A percentile compares a stretch with the other conserved stretches of the same genome.
phyloP scores from a whole-genome alignment of 1,139 yeast species.

The Blastobotrys aristatus region DNA sequence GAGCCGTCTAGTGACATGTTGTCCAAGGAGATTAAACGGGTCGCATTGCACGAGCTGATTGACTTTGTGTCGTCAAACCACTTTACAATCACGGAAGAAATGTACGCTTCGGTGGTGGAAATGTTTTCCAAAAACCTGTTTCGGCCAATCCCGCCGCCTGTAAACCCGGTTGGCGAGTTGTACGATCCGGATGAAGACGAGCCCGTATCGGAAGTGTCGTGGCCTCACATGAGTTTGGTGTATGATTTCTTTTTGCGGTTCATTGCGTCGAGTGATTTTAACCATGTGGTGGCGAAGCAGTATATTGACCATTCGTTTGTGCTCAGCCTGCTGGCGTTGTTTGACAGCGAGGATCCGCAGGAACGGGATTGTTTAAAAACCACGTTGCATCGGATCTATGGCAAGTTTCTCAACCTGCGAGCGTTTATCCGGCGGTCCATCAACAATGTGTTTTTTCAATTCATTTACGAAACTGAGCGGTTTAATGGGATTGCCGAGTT shows the following conservation, averaged over 20 bases:
- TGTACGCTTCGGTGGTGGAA: conserved; percentile 80
- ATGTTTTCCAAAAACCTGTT: conserved; percentile 89
- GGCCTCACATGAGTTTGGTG: conserved; percentile 99
- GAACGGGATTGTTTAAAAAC: conserved; percentile 95
- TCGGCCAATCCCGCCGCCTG: conserved; percentile 97
- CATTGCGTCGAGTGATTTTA: conserved; percentile 91
- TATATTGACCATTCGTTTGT: conserved; percentile 91
- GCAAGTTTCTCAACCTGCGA: conserved; percentile 85
- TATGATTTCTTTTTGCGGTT: conserved; percentile 91
- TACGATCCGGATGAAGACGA: conserved; percentile 99
- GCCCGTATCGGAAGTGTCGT: conserved; percentile 91
- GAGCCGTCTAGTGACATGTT: conserved; percentile 90
- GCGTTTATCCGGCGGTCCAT: conserved; percentile 89
- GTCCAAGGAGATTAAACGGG: conserved; percentile 87
- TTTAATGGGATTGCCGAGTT: conserved; percentile 96
- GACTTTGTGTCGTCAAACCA: conserved; percentile 76
- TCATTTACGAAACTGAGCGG: conserved; percentile 90
- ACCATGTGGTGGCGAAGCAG: conserved; percentile 88
- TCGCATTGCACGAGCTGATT: conserved; percentile 80
- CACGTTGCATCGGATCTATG: conserved; percentile 90
- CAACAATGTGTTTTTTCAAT: conserved; percentile 86
- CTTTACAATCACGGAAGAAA: conserved; percentile 81
- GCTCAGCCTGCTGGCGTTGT: conserved; percentile 71
- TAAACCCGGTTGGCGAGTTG: conserved; percentile 91
- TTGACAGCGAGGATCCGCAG: conserved; percentile 94